Percentiles rank a stretch among this genome's conserved stretches.
Conservation (phyloP, 768 basidiomycete genomes). For the Suillus subalutaceus region DNA sequence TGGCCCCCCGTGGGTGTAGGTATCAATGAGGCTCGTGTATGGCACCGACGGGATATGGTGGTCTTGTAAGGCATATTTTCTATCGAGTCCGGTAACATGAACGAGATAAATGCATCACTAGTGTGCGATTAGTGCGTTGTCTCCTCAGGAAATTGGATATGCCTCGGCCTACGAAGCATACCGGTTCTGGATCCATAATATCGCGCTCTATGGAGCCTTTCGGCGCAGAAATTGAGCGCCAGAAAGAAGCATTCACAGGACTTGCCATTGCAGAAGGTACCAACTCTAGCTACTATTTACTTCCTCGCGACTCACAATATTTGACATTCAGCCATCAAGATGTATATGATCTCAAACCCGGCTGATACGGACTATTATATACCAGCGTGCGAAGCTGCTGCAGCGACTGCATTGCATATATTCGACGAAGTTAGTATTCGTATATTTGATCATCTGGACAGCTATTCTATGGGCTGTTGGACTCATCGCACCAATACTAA, state of each 20-base stretch:
- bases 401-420: slow-evolving; percentile 64
- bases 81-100: background rate
- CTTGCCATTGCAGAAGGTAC: slow-evolving; percentile 75
- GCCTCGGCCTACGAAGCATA: slow-evolving; percentile 82
- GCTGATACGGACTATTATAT: slow-evolving; percentile 49
- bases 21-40: slow-evolving; percentile 61
- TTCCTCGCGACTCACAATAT: slow-evolving; percentile 1
- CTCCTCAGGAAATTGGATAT: slow-evolving; percentile 67
- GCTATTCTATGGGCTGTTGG: background rate
- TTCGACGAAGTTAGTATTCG: slow-evolving; percentile 51
- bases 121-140: slow-evolving; percentile 54
- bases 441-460: background rate
- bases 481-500: background rate
- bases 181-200: slow-evolving; percentile 65
- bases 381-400: slow-evolving; percentile 64
- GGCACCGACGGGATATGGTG: slow-evolving; percentile 69
- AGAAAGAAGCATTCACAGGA: slow-evolving; percentile 67
- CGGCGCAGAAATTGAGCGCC: slow-evolving; percentile 57
- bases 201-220: slow-evolving; percentile 56
- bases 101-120: slow-evolving; percentile 25
- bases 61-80: slow-evolving; percentile 43
- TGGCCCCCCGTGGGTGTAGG: slow-evolving; percentile 47
- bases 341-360: slow-evolving; percentile 53
- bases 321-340: slow-evolving; percentile 49
- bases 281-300: slow-evolving; percentile 9